A percentile compares a stretch with the other conserved stretches of the same genome.
These are phyloP conservation scores for sweet orange (Citrus sinensis) DNA, from an alignment of 345 rosid genomes.

Conservation along the genomic window DVS_A1.0 CM039163.1:18201501-18202000, in stretches of 20 bases:
- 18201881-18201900: conserved; percentile 56
- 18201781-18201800: conserved; percentile 59
- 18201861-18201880: conserved; percentile 60
- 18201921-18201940: conserved; percentile 65
- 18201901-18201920: conserved; percentile 66
- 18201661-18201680: conserved; percentile 58
- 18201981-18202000: conserved; percentile 35
- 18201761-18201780: conserved; percentile 70
- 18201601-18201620: conserved; percentile 77
- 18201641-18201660: conserved; percentile 74
- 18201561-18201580: conserved; percentile 73
- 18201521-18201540: conserved; percentile 64
- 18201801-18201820: conserved; percentile 59
- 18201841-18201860: conserved; percentile 78
- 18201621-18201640: conserved; percentile 68
- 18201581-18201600: conserved; percentile 68
- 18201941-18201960: conserved; percentile 60
- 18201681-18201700: conserved; percentile 78
- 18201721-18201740: conserved; percentile 71
- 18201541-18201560: conserved; percentile 66
- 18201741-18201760: conserved; percentile 73
- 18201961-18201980: conserved; percentile 54
- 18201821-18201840: conserved; percentile 73
- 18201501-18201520: conserved; percentile 78
- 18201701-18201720: conserved; percentile 86